Evolutionary conservation across 129 eudicot genomes (phyloP).

Genomic region (Helianthus tuberosus): DNA sequence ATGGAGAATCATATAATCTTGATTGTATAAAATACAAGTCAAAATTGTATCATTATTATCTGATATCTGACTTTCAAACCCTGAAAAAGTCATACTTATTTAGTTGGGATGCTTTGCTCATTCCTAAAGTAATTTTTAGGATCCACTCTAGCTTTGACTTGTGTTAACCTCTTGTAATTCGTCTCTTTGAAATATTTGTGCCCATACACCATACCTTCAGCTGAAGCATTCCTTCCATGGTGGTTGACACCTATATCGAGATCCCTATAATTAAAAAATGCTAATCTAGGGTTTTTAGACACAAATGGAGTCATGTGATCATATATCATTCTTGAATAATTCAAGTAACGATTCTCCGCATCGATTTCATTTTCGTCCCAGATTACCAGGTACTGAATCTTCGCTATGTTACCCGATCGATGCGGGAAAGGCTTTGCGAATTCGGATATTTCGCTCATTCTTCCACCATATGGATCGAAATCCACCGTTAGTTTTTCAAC

Average conservation of each 20-base stretch:
- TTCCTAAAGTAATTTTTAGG: not conserved
- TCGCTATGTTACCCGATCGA: conserved; percentile 7
- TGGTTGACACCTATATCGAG: not conserved
- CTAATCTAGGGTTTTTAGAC: not conserved
- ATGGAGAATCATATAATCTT: not conserved
- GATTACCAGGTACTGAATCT: not conserved
- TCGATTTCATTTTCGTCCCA: not conserved
- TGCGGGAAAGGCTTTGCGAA: conserved; percentile 19
- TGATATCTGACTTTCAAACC: not conserved
- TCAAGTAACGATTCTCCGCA: not conserved
- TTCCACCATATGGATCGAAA: conserved; percentile 8
- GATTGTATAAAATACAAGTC: not conserved
- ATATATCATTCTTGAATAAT: not conserved
- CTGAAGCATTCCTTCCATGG: conserved; percentile 1
- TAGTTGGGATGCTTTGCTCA: conserved; percentile 7
- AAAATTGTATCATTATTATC: not conserved
- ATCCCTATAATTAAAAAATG: conserved; percentile 6
- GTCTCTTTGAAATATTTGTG: conserved; percentile 6
- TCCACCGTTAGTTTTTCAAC: not conserved
- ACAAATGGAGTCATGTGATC: conserved; percentile 5
- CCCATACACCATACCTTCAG: conserved; percentile 8
- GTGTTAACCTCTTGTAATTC: conserved; percentile 9
- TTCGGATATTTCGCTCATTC: conserved; percentile 13
- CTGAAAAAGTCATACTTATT: not conserved
- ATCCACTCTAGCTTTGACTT: conserved; percentile 6